Conservation (phyloP, 2,329 filamentous ascomycete genomes). For the Aspergillus sp. region DNA sequence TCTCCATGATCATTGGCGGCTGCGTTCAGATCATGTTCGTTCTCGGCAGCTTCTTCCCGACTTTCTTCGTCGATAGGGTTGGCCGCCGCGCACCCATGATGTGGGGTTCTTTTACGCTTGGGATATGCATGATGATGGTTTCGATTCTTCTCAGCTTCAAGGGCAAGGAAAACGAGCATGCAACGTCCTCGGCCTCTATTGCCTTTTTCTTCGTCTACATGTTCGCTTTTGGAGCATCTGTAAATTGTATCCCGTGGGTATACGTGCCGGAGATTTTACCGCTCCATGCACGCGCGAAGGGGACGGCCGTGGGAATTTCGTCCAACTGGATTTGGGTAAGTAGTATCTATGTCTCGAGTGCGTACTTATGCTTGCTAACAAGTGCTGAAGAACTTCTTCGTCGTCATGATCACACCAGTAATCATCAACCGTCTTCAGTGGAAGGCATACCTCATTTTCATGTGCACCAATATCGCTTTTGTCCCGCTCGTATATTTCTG, state of each 20-base stretch:
- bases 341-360: neutral
- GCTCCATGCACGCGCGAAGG: constrained; percentile 50
- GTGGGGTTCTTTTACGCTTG: constrained; percentile 31
- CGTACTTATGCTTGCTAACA: neutral
- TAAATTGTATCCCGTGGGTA: constrained; percentile 52
- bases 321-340: constrained; percentile 48
- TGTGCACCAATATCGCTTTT: constrained; percentile 35
- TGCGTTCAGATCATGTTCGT: constrained; percentile 31
- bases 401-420: constrained; percentile 37
- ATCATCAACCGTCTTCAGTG: constrained; percentile 34
- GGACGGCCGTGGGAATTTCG: constrained; percentile 40
- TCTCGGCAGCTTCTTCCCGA: constrained; percentile 43
- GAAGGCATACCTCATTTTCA: constrained; percentile 40
- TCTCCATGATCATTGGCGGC: constrained; percentile 25
- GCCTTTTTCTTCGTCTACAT: constrained; percentile 51
- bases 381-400: constrained; percentile 43
- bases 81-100: constrained; percentile 39
- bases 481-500: constrained; percentile 46
- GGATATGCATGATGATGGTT: constrained; percentile 40
- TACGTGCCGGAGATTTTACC: constrained; percentile 53
- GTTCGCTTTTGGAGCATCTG: constrained; percentile 44
- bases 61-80: constrained; percentile 46
- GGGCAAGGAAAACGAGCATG: constrained; percentile 31
- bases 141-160: constrained; percentile 44
- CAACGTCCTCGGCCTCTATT: constrained; percentile 47